These are phyloP conservation scores for Platismatia glauca DNA, from an alignment of 495 filamentous ascomycete species.

Conservation along the genomic window DNA sequence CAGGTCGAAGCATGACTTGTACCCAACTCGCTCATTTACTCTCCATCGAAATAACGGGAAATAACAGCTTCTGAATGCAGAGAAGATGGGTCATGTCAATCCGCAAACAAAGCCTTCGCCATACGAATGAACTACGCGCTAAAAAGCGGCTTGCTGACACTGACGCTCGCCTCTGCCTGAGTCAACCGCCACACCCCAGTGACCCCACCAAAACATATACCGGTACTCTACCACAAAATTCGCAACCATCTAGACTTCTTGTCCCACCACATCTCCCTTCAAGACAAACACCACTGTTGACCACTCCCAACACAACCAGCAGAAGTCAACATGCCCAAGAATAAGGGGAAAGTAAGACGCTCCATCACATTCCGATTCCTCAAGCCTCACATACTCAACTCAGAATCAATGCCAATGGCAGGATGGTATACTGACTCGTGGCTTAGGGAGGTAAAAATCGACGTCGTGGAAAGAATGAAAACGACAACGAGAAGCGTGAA, in stretches of 20 bases:
- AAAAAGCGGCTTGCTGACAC: neutral
- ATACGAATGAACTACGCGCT: too few species aligned
- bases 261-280: neutral
- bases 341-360: constrained; percentile 84
- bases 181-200: constrained; percentile 2
- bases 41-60: too few species aligned
- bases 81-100: neutral
- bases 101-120: neutral
- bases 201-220: too few species aligned
- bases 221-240: too few species aligned
- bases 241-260: too few species aligned
- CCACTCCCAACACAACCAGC: constrained; percentile 8
- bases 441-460: constrained; percentile 94
- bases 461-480: constrained; percentile 99
- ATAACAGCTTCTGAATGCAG: neutral
- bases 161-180: neutral
- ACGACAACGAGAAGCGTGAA: constrained; percentile 99
- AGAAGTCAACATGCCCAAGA: constrained; percentile 76
- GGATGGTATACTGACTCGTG: neutral
- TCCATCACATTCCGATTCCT: constrained; percentile 23
- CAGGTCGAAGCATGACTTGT: neutral
- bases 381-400: neutral
- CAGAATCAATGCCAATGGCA: neutral
- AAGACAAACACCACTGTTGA: constrained; percentile 4
- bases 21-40: neutral